A percentile compares a stretch with the other conserved stretches of the same genome.
phyloP scores from a whole-genome alignment of 805 yeast species.

The Henningerozyma blattae region DNA sequence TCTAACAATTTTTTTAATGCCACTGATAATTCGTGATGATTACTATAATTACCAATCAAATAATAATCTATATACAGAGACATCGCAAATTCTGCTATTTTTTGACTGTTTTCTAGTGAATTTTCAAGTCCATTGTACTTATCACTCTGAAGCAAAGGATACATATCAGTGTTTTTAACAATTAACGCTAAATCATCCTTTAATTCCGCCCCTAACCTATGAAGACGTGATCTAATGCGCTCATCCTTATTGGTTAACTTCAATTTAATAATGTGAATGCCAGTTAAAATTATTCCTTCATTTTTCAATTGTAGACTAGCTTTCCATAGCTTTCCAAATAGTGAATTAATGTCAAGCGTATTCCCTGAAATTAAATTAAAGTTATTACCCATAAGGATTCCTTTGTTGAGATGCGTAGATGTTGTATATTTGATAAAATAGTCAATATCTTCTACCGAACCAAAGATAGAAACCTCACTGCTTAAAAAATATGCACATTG shows the following conservation, averaged over 20 bases:
- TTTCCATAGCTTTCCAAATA: too few species aligned
- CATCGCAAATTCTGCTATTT: conserved; percentile 1
- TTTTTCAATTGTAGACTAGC: too few species aligned
- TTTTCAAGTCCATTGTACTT: conserved; percentile 3
- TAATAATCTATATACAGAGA: conserved; percentile 4
- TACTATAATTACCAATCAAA: conserved; percentile 1
- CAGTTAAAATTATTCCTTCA: too few species aligned
- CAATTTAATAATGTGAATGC: conserved; percentile 5
- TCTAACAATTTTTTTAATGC: conserved; percentile 4
- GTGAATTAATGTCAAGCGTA: too few species aligned
- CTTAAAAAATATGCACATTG: background rate
- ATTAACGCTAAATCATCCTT: background rate
- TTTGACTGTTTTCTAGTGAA: conserved; percentile 4
- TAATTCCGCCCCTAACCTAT: conserved; percentile 2
- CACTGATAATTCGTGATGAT: background rate
- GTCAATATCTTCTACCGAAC: background rate
- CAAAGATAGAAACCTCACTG: background rate
- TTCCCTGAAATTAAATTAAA: too few species aligned
- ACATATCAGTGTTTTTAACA: background rate
- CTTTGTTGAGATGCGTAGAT: too few species aligned
- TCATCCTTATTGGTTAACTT: conserved; percentile 1
- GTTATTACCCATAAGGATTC: too few species aligned
- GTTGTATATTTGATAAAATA: too few species aligned
- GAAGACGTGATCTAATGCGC: background rate
- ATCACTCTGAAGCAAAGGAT: background rate